Conservation (phyloP, 495 filamentous ascomycete genomes). For the Penicillium lividum region DNA sequence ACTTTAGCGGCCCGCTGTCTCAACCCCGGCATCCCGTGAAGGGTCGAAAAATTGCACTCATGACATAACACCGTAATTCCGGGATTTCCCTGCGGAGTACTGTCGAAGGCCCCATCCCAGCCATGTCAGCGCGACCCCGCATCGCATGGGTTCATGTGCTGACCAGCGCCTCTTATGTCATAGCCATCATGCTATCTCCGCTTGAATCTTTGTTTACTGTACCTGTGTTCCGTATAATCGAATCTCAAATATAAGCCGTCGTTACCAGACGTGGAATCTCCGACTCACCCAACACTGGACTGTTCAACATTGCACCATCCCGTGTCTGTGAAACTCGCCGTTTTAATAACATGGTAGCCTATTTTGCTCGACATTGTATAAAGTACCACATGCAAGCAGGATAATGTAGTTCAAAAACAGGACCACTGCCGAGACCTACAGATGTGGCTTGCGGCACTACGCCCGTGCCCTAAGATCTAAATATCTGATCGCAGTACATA, state of each 20-base stretch:
- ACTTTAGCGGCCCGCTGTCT: background rate
- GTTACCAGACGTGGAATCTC: background rate
- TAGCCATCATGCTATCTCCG: background rate
- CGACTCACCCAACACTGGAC: background rate
- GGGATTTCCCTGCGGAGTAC: background rate
- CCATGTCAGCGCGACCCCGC: background rate
- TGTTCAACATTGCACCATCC: background rate
- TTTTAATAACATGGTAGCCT: background rate
- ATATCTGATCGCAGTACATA: constrained; percentile 4
- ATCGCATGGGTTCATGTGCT: background rate
- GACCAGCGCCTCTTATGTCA: background rate
- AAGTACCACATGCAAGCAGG: background rate
- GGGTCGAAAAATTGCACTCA: background rate
- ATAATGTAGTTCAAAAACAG: background rate
- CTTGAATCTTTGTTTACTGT: background rate
- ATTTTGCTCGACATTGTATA: background rate
- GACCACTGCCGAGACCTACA: background rate
- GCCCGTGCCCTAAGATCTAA: background rate
- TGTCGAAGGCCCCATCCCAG: background rate
- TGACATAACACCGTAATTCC: background rate
- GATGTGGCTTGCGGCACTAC: background rate
- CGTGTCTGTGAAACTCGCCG: background rate
- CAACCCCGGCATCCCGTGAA: background rate
- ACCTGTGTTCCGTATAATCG: background rate
- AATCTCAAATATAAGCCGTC: background rate